These are phyloP conservation scores for Grifola frondosa DNA, from an alignment of 1,284 basidiomycete species.

Conservation along the genomic window DNA sequence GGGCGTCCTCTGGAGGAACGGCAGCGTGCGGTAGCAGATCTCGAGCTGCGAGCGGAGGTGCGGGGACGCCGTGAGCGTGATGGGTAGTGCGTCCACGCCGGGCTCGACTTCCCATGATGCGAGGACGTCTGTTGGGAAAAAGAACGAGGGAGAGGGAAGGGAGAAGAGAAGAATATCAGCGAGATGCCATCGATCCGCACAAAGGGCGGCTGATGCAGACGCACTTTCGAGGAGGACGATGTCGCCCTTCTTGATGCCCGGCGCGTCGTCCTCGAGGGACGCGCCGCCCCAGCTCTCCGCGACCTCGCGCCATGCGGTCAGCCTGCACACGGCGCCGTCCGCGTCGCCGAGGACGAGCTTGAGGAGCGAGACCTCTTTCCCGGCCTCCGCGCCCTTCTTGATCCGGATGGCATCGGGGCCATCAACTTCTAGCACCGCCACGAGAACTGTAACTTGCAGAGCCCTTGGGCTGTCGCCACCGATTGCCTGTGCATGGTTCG, in stretches of 20 bases:
- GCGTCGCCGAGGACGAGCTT: conserved; percentile 71
- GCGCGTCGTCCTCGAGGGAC: conserved; percentile 18
- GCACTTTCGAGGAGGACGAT: conserved; percentile 64
- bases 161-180: neutral
- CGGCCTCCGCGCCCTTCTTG: conserved; percentile 65
- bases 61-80: conserved; percentile 61
- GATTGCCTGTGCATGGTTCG: conserved; percentile 18
- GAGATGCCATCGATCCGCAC: too few relatives aligned
- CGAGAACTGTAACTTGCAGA: conserved; percentile 53
- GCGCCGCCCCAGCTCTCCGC: conserved; percentile 64
- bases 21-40: conserved; percentile 77
- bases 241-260: conserved; percentile 63
- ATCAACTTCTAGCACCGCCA: conserved; percentile 70
- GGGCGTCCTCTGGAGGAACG: conserved; percentile 56
- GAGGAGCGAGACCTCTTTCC: conserved; percentile 62
- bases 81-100: conserved; percentile 24
- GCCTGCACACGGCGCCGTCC: conserved; percentile 59
- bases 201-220: too few relatives aligned
- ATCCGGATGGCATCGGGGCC: conserved; percentile 65
- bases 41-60: conserved; percentile 56
- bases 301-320: conserved; percentile 73
- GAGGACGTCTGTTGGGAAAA: conserved; percentile 44
- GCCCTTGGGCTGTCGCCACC: conserved; percentile 13
- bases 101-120: conserved; percentile 40
- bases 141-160: neutral